Base-by-base conservation (phyloP, 2,329 filamentous ascomycete species). In the Sphaerulina musiva region DNA sequence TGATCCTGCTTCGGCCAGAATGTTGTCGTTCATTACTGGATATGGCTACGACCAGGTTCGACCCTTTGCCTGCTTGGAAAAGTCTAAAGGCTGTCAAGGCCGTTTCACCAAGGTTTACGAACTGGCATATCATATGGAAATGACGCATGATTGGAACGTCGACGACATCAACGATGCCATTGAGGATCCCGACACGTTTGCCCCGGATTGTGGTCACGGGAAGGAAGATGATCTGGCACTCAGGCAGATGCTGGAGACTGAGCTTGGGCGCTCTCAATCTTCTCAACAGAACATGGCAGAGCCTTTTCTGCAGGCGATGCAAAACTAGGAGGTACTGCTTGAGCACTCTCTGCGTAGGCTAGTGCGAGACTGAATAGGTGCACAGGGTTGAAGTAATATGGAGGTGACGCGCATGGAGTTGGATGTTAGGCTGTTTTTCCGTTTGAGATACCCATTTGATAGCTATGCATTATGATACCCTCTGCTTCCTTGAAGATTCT, bases 41-140 rank as follows among this genome's bases (percentile, higher is more conserved):
- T 69, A 74, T 17, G 78, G 78, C 4, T 83, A 83, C 62, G 76
- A 78, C 64, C 72, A 69, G 42, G 74, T 69, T 45, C 75, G 72
- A 40, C 72, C 72, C 12, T 79, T 83, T 29, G 53, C 72, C 1
- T 85, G 82, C 64, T 65, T 80, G 5, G 64, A 77, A 17, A 50
- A 53, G n/a, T 12, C 40, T 12, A 7, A 62, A 69, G 66, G 66
- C 5, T 85, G 82, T 63, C 67, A 69, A n/a, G 71, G 76, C 60
- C 74, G 76, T 43, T 85, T 84, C 70, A 74, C 74, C 54, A 74
- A 78, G 44, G 76, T 81, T 38, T 79, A 80, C 57, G 80, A 84
- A 63, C 71, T 84, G 3, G 76, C 78, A 59, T 68, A 76, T 6
- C 82, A 85, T 62, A 72, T 81, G 70, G 75, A 70, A 54, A 70